These are phyloP conservation scores for Pythium vanterpoolii DNA, from an alignment of 352 stramenopile species.

Conservation along the genomic window DNA sequence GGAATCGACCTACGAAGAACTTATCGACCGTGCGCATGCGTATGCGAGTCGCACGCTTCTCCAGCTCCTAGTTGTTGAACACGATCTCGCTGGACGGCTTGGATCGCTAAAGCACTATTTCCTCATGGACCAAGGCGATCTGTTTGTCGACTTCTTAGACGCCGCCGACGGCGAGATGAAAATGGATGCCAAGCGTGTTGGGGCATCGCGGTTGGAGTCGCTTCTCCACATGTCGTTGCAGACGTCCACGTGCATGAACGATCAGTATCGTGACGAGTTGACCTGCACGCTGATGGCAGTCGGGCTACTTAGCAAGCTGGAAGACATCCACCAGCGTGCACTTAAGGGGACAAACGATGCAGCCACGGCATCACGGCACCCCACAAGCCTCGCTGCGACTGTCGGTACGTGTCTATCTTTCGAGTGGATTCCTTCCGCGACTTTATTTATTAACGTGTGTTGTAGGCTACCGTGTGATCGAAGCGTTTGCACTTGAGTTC, in stretches of 20 bases:
- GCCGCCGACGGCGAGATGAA: conserved; percentile 94
- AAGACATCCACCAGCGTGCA: conserved; percentile 87
- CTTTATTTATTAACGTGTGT: not conserved
- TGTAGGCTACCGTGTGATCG: conserved; percentile 89
- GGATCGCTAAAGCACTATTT: conserved; percentile 97
- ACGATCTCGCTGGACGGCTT: conserved; percentile 75
- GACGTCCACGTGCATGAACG: conserved; percentile 85
- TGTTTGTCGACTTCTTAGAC: conserved; percentile 98
- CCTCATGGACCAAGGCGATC: conserved; percentile 98
- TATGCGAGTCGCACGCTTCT: conserved; percentile 79
- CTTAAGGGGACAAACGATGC: conserved; percentile 65
- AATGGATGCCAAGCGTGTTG: conserved; percentile 81
- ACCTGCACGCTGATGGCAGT: conserved; percentile 84
- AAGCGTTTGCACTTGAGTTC: conserved; percentile 96
- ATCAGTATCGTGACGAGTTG: conserved; percentile 90
- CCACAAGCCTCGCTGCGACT: conserved; percentile 17
- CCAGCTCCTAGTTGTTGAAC: conserved; percentile 77
- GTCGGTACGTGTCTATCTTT: conserved; percentile 10
- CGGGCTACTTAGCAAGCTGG: conserved; percentile 90
- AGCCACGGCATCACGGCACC: conserved; percentile 32
- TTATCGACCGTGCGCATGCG: conserved; percentile 79
- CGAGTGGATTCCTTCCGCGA: not conserved
- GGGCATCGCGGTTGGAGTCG: conserved; percentile 89
- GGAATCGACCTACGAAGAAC: conserved; percentile 75
- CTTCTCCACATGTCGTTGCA: conserved; percentile 93